Percentiles rank a stretch among this genome's conserved stretches.
phyloP scores from a whole-genome alignment of 345 rosid species.

The Rubroshorea leprosula region DNA sequence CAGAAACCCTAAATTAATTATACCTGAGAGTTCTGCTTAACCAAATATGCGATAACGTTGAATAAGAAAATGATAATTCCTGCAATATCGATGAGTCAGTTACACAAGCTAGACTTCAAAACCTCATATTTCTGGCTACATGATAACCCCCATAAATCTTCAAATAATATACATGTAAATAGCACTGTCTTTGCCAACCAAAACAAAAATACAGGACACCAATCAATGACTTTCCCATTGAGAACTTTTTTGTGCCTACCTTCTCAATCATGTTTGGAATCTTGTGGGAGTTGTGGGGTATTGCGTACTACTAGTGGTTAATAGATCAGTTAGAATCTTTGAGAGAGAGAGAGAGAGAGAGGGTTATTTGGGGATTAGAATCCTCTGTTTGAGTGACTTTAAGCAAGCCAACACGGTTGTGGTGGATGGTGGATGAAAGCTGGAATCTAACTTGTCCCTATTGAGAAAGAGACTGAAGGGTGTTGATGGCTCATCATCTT shows the following conservation, averaged over 20 bases:
- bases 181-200: background rate
- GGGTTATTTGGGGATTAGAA: background rate
- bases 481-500: background rate
- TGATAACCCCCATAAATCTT: too few relatives aligned
- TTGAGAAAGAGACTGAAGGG: background rate
- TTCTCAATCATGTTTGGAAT: constrained; percentile 13
- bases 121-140: too few relatives aligned
- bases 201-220: constrained; percentile 3
- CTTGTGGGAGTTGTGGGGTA: constrained; percentile 5
- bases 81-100: too few relatives aligned
- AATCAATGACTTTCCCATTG: too few relatives aligned
- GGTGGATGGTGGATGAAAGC: constrained; percentile 33
- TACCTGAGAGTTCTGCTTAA: constrained; percentile 17
- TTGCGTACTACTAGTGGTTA: background rate
- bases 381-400: too few relatives aligned
- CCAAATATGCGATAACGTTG: constrained; percentile 1
- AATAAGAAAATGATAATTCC: background rate
- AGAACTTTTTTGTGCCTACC: background rate
- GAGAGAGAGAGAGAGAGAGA: background rate
- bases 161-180: too few relatives aligned
- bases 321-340: constrained; percentile 21
- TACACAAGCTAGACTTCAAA: background rate
- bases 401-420: too few relatives aligned
- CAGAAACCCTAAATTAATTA: background rate
- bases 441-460: constrained; percentile 26